Evolutionary conservation across 257 asterid genomes (phyloP), one percentile per base, ranked within the genome.

Genomic region (Solanum peruvianum): DNA sequence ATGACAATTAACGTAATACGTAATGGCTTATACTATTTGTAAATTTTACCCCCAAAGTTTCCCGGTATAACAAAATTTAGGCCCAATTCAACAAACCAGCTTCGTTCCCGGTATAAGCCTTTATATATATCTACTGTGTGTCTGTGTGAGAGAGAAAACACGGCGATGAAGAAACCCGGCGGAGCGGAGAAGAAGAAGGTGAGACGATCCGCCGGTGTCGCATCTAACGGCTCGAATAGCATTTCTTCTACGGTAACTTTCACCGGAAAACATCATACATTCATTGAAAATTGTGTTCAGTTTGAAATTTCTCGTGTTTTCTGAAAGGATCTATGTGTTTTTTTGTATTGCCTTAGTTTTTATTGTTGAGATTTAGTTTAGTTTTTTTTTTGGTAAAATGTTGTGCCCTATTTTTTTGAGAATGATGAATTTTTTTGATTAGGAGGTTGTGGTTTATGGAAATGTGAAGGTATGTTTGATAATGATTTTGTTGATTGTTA

Each of bases 101-200:
- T 67, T 72, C 37, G 80, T 70, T 70, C 41, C 15, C 73, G 20
- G 37, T 66, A 27, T 2, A 11, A 16, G 29, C 20, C 4, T 25
- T 66, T 60, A 23, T 1, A 62, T 66, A 78, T 45, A 15, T 78
- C 27, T 45, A 78, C 66, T 45, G 37, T 77, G 64, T 77, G 64
- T 44, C 66, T 77, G 64, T 78, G 64, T 4, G 83, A 77, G n/a
- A 77, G 62, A 44, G 84, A 77, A 25, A 78, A 5, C 9, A 77
- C 64, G 13, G 84, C 33, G 39, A 80, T 80, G 85, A 80, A 80
- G 85, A 80, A 80, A 80, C 67, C 85, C 66, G 85, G 85, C 44
- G 85, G 85, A 80, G 67, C 85, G 33, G 85, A 80, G 85, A 80
- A 80, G 85, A 80, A 80, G 67, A 80, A 80, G 27, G 85, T 80